Base-by-base conservation (phyloP, 2,329 filamentous ascomycete species). In the Apiospora saccharicola region DNA sequence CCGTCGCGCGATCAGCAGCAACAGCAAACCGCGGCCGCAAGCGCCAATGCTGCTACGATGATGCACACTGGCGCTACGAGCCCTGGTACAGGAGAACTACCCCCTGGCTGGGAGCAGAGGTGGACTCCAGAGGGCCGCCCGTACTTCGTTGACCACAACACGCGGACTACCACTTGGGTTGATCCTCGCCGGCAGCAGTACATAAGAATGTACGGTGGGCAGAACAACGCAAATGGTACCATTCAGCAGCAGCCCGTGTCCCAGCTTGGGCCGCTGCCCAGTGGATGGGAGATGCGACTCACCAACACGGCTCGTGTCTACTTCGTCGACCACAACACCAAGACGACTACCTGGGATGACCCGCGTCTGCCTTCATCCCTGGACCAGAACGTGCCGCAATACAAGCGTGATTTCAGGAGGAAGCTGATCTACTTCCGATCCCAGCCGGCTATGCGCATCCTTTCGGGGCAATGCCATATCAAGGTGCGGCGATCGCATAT, bases 371-470 rank as follows among this genome's bases (percentile, higher is more conserved):
- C 96, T 34, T 98, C 96, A 3, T 98, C 96, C 0, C 87, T 99
- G 74, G 96, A 99, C 79, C 96, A 99, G 84, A 98, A 98, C 74
- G 96, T 99, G 69, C 96, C 96, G 70, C 96, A 99, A 85, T 99
- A 99, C 86, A 99, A 99, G 90, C 94, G 96, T 84, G 96, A 99
- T 83, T 99, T 99, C 89, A 89, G 96, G 79, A 90, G 96, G 80
- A 99, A 99, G 87, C 88, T 99, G 75, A 99, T 99, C 78, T 99
- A 99, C 87, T 99, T 99, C 93, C 91, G 96, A 77, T 99, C 96
- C 51, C 96, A 99, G 83, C 96, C 96, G 24, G 96, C 96, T 6
- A 91, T 99, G 84, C 93, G 96, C 74, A 99, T 98, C 78, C 89
- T 98, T 74, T 96, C 94, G 73, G 96, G 96, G 19, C 96, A 99